Base-by-base conservation (phyloP, 2,329 filamentous ascomycete genomes). In the Xylariaceae sp. region DNA sequence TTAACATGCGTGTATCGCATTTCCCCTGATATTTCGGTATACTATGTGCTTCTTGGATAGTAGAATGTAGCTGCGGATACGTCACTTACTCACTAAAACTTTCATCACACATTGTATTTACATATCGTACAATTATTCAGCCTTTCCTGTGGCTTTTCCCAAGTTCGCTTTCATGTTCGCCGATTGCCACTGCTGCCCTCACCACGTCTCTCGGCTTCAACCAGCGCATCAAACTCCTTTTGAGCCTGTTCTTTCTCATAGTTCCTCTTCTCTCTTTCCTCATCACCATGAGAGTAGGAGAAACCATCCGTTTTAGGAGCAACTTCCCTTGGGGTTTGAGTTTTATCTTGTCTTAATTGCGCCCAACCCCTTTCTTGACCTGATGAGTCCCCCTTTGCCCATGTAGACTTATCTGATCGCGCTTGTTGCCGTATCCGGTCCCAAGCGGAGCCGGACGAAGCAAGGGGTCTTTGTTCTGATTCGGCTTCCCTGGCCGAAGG, bases 181-280 rank as follows among this genome's bases (percentile, higher is more conserved):
- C 53, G 59, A 26, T 11, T 40, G 10, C 41, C 29, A 15, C 40
- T 50, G 26, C 33, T 36, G 3, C 30, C 53, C 1, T 58, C 60
- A 23, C 65, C 64, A n/a, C 53, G 60, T 41, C 66, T 59, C 50
- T 81, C 79, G 11, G 70, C 67, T 35, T 81, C 78, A 2, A 81
- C 50, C 52, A 81, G 68, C 16, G 69, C 69, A 53, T 82, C 79
- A 58, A 81, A 82, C 24, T 82, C 77, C 53, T 69, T 73, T 53
- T 82, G 79, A 5, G 79, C 78, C 57, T 77, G 72, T 7, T 72
- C 71, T 62, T 74, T 79, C 36, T 71, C 72, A 13, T 68, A 62
- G 3, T 62, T 55, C 43, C 66, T 72, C 33, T 70, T 70, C 50
- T 72, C 58, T 51, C 64, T 72, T 18, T 77, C 73, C 48, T 72